phyloP scores from a whole-genome alignment of 129 eudicot species.

The Saposhnikovia divaricata region DNA sequence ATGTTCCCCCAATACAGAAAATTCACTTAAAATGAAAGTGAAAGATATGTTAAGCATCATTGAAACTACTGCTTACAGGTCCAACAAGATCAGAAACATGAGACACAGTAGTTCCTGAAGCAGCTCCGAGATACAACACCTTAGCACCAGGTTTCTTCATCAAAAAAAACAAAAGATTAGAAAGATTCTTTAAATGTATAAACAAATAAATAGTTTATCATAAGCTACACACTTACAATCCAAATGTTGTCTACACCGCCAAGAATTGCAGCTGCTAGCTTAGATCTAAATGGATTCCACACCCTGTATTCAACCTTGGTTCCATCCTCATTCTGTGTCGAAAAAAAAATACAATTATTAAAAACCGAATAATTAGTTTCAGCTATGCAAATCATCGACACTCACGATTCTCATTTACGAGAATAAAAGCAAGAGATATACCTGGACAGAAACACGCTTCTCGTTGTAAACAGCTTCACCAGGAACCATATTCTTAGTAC shows the following conservation, averaged over 20 bases:
- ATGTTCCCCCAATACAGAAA: not conserved
- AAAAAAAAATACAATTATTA: too few relatives aligned
- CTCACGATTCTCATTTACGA: not conserved
- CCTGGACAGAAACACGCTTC: conserved; percentile 87
- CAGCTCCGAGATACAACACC: conserved; percentile 95
- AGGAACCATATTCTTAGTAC: conserved; percentile 83
- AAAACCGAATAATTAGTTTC: too few relatives aligned
- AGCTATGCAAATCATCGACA: not conserved
- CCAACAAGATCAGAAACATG: conserved; percentile 97
- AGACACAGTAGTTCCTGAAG: conserved; percentile 95
- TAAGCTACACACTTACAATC: conserved; percentile 45
- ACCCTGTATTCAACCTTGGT: conserved; percentile 87
- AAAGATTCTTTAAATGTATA: not conserved
- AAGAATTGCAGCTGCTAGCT: conserved; percentile 88
- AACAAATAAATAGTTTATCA: not conserved
- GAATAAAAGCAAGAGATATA: not conserved
- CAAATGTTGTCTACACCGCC: conserved; percentile 91
- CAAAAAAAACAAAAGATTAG: not conserved
- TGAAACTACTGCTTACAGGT: conserved; percentile 51
- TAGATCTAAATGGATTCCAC: conserved; percentile 93
- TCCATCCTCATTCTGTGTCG: conserved; percentile 76
- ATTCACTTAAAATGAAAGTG: not conserved
- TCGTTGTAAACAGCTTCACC: conserved; percentile 97
- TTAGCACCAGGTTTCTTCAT: conserved; percentile 77
- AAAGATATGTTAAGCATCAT: not conserved